These are phyloP conservation scores for Naematelia aurantialba DNA, from an alignment of 768 basidiomycete species.

Conservation along the genomic window DNA sequence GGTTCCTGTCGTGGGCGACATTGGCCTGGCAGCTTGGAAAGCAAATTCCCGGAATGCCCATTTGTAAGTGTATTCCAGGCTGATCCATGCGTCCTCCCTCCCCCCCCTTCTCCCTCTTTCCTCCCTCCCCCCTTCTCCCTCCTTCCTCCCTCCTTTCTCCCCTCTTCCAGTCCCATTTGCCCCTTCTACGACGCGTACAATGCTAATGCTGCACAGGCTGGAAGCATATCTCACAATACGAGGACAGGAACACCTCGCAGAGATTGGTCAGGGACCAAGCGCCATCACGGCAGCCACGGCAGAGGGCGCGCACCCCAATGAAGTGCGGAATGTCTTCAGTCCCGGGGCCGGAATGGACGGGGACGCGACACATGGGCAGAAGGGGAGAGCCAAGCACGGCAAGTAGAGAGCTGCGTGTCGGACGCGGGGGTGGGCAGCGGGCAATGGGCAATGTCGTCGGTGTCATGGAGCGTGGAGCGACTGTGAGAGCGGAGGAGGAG, in stretches of 20 bases:
- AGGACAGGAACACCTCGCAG: conserved; percentile 64
- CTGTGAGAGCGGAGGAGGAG: no score
- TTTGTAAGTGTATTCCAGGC: no score
- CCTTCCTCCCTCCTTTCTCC: background rate
- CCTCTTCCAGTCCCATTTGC: background rate
- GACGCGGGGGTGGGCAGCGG: background rate
- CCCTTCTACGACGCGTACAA: background rate
- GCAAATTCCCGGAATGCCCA: conserved; percentile 85
- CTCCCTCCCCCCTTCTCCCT: background rate
- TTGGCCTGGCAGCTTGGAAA: conserved; percentile 72
- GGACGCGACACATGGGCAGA: background rate
- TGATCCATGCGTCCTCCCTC: no score
- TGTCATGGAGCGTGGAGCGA: no score
- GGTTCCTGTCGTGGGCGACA: conserved; percentile 70
- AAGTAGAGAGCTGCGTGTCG: no score
- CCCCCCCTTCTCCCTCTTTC: conserved; percentile 1
- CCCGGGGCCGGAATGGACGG: conserved; percentile 6
- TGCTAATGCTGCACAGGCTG: conserved; percentile 54
- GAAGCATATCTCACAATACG: conserved; percentile 78
- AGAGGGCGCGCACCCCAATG: background rate
- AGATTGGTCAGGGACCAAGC: conserved; percentile 29
- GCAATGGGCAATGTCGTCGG: background rate
- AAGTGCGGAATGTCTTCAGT: conserved; percentile 1
- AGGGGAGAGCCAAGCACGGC: no score
- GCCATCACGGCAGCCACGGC: conserved; percentile 12